Base-by-base conservation (phyloP, 495 filamentous ascomycete species). In the Evernia prunastri region DNA sequence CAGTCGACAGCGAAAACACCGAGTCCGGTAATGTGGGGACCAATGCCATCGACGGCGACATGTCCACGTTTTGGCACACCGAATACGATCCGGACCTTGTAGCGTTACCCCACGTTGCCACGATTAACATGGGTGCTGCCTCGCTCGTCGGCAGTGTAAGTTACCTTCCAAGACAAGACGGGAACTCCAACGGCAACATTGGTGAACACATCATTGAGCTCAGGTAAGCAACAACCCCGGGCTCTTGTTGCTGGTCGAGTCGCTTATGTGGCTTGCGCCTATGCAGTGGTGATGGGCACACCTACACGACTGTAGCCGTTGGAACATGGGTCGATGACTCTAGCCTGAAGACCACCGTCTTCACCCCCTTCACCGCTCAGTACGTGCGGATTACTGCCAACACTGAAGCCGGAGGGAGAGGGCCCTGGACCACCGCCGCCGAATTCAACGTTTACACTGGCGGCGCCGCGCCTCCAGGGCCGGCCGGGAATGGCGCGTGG, bases 301-400 rank as follows among this genome's bases (percentile, higher is more conserved):
- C 51, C 25, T 81, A 75, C 72, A 71, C 39, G 4, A 53, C 63
- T 0, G 77, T 80, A 12, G 76, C 79, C 2, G 73, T 75, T 42
- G 81, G 79, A 18, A 78, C 72, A 20, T 84, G 75, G 72, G 54
- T 71, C 15, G 72, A 75, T n/a, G 75, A 76, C 39, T 66, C 70
- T 6, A 73, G 74, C n/a, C 71, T 69, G 54, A 77, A 78, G 60
- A 68, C 77, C 20, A 66, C 74, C 40, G 75, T 70, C 43, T 80
- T 78, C 58, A 68, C 76, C 10, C 74, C 73, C 17, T 66, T 61
- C 5, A 67, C 65, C 7, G 76, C 75, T 13, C 75, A 74, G 18
- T 84, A 79, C 63, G 63, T 83, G 13, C 43, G 58, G 3, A 23
- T 70, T 12, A 45, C 73, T 67, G 43, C 72, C 77, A 33, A 72